phyloP scores from a whole-genome alignment of 805 yeast genomes.

The Lipomyces japonicus region DNA sequence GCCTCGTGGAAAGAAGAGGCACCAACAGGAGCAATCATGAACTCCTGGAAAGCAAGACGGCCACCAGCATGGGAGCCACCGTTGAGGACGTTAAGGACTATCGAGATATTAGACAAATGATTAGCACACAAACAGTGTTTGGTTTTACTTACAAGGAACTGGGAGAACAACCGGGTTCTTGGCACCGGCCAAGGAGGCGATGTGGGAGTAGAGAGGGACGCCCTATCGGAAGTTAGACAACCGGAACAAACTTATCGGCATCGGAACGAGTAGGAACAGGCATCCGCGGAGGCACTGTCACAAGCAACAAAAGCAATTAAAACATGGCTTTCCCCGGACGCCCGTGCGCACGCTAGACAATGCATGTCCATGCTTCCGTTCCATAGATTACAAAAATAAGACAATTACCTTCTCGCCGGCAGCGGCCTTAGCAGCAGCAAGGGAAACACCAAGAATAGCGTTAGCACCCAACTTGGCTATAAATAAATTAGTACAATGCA shows the following conservation, averaged over 20 bases:
- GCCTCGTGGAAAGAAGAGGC: slow-evolving; percentile 92
- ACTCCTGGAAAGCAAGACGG: slow-evolving; percentile 97
- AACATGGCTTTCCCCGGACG: too few relatives aligned
- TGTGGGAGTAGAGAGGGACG: slow-evolving; percentile 89
- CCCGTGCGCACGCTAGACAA: too few relatives aligned
- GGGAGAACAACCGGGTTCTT: slow-evolving; percentile 87
- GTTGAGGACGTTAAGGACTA: slow-evolving; percentile 91
- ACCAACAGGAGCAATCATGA: slow-evolving; percentile 96
- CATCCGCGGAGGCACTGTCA: too few relatives aligned
- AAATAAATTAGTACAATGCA: not conserved
- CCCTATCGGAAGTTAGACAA: slow-evolving; percentile 37
- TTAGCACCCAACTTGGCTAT: slow-evolving; percentile 86
- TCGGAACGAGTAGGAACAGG: slow-evolving; percentile 8
- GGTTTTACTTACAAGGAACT: slow-evolving; percentile 57
- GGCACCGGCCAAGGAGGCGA: slow-evolving; percentile 75
- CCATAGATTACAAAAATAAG: not conserved
- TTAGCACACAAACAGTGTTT: too few relatives aligned
- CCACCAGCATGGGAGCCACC: slow-evolving; percentile 99
- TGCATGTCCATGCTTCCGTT: too few relatives aligned
- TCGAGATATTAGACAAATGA: slow-evolving; percentile 35
- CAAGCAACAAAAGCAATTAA: too few relatives aligned
- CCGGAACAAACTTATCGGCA: too few relatives aligned
- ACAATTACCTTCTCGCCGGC: slow-evolving; percentile 73
- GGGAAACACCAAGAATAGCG: slow-evolving; percentile 96
- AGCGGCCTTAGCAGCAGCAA: slow-evolving; percentile 96